Percentiles rank a stretch among this genome's conserved stretches.
phyloP scores from a whole-genome alignment of 805 yeast genomes.

The Spathaspora passalidarum region DNA sequence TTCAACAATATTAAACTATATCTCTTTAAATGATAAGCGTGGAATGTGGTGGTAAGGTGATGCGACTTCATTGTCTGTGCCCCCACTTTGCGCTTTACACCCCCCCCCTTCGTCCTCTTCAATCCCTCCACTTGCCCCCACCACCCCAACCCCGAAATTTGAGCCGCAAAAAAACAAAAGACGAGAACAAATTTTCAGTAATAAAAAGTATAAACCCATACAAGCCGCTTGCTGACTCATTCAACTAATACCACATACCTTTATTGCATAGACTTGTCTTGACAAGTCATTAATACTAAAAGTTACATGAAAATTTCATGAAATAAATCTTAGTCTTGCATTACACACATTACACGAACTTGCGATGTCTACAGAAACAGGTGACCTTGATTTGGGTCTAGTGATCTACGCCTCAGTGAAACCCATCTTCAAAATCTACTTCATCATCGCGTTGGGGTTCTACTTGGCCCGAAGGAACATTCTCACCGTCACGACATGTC shows the following conservation, averaged over 20 bases:
- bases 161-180: background rate
- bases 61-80: too few species aligned
- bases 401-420: constrained; percentile 77
- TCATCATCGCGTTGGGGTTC: constrained; percentile 67
- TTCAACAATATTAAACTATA: too few species aligned
- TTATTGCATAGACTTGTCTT: too few species aligned
- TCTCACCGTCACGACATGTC: constrained; percentile 61
- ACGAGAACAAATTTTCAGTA: background rate
- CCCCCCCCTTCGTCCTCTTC: background rate
- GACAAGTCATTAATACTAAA: too few species aligned
- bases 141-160: background rate
- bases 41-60: too few species aligned
- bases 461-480: constrained; percentile 60
- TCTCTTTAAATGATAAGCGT: too few species aligned
- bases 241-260: background rate
- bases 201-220: background rate
- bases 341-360: background rate
- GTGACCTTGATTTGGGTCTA: constrained; percentile 45
- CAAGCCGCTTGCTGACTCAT: background rate
- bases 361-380: background rate
- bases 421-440: constrained; percentile 81
- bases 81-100: too few species aligned
- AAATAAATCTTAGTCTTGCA: background rate
- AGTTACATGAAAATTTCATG: too few species aligned
- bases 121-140: background rate